These are phyloP conservation scores for Geoglossum cookeanum DNA, from an alignment of 2,329 filamentous ascomycete species.

Conservation along the genomic window DNA sequence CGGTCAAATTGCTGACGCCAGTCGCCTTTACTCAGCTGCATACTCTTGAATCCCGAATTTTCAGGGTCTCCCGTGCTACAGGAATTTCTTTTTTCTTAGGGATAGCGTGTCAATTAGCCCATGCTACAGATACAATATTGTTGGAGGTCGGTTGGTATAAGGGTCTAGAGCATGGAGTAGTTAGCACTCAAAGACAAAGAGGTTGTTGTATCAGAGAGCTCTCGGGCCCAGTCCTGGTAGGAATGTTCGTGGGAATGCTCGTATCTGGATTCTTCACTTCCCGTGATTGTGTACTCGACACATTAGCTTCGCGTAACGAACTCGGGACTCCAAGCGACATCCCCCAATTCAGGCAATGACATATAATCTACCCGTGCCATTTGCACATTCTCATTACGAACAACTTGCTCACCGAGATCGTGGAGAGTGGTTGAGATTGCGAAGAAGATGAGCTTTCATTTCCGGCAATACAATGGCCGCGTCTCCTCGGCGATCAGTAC, in stretches of 20 bases:
- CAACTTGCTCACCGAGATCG: background rate
- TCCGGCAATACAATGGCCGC: slow-evolving; percentile 3
- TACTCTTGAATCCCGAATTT: slow-evolving; percentile 84
- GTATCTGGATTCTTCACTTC: background rate
- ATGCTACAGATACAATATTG: background rate
- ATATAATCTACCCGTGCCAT: background rate
- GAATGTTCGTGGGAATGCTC: background rate
- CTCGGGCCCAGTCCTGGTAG: no score
- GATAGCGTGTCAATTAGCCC: background rate
- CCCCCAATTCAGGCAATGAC: background rate
- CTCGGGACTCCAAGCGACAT: background rate
- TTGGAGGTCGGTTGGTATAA: background rate
- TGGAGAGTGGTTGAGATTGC: background rate
- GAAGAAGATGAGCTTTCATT: slow-evolving; percentile 1
- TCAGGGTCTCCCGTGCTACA: slow-evolving; percentile 79
- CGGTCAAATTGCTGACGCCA: background rate
- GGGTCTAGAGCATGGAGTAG: background rate
- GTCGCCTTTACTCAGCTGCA: slow-evolving; percentile 39
- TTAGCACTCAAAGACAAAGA: background rate
- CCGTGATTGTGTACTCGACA: background rate
- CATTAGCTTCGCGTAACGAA: background rate
- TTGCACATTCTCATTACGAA: background rate
- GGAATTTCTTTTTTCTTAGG: slow-evolving; percentile 54
- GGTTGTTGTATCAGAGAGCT: no score
- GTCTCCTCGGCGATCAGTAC: background rate